These are phyloP conservation scores for Kluyveromyces siamensis DNA, from an alignment of 805 yeast genomes.

Conservation along the genomic window DNA sequence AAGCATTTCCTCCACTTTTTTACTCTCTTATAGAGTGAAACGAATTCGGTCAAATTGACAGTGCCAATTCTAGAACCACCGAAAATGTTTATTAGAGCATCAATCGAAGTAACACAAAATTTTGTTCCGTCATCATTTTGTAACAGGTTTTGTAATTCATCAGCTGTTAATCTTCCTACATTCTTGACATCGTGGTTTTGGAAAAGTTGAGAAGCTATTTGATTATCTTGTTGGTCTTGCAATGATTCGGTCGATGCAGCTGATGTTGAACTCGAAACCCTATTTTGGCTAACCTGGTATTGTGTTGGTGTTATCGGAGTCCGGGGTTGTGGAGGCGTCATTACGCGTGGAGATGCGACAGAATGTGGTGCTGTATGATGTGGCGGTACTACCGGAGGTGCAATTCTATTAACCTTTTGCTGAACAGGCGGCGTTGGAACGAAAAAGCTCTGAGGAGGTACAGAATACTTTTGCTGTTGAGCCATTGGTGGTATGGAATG, in stretches of 20 bases:
- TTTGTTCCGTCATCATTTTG: slow-evolving; percentile 29
- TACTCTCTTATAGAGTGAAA: slow-evolving; percentile 26
- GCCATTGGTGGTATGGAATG: no score
- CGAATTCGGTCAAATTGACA: slow-evolving; percentile 24
- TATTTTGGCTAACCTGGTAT: neutral
- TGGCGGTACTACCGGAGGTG: neutral
- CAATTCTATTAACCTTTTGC: neutral
- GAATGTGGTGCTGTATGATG: neutral
- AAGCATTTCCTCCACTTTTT: slow-evolving; percentile 29
- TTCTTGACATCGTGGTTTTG: slow-evolving; percentile 24
- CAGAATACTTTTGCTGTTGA: neutral
- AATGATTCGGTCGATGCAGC: slow-evolving; percentile 1
- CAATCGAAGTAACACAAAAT: slow-evolving; percentile 28
- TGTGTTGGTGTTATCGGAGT: neutral
- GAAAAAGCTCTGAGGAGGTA: neutral
- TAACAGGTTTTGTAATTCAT: slow-evolving; percentile 26
- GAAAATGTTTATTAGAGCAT: slow-evolving; percentile 26
- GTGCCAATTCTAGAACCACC: slow-evolving; percentile 30
- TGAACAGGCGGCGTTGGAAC: neutral
- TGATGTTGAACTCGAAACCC: neutral
- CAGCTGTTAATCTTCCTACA: slow-evolving; percentile 25
- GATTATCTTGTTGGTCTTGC: slow-evolving; percentile 18
- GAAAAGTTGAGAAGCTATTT: slow-evolving; percentile 24
- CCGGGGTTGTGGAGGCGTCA: neutral
- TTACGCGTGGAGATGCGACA: neutral